These are phyloP conservation scores for Boletus pseudo-olivaceus DNA, from an alignment of 768 basidiomycete species.

Conservation along the genomic window DNA sequence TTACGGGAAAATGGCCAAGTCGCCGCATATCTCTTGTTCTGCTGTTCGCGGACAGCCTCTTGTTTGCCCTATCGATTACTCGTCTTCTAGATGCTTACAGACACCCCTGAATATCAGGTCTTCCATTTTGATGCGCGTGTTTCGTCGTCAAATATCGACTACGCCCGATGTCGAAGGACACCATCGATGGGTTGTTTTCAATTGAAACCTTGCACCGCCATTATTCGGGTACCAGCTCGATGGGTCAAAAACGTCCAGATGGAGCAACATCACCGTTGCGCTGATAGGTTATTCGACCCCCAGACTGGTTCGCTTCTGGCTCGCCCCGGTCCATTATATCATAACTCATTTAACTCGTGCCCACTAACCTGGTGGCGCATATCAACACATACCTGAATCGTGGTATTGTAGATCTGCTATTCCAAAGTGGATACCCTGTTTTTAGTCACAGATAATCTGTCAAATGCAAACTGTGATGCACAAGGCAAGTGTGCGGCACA, in stretches of 20 bases:
- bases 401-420: conserved; percentile 2
- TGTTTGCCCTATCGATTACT: conserved; percentile 16
- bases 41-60: conserved; percentile 22
- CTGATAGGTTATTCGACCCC: conserved; percentile 4
- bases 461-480: conserved; percentile 9
- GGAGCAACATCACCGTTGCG: conserved; percentile 4
- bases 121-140: conserved; percentile 39
- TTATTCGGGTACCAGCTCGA: neutral
- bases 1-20: conserved; percentile 12
- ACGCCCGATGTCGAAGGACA: conserved; percentile 26
- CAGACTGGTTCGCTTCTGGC: conserved; percentile 8
- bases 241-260: conserved; percentile 11
- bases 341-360: conserved; percentile 4
- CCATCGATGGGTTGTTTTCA: conserved; percentile 14
- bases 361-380: conserved; percentile 10
- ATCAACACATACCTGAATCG: conserved; percentile 3
- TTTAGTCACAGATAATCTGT: conserved; percentile 11
- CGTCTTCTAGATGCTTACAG: conserved; percentile 15
- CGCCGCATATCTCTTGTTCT: conserved; percentile 15
- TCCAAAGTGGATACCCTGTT: neutral
- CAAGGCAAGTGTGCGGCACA: conserved; percentile 2
- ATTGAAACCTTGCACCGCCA: conserved; percentile 13
- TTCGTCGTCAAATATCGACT: conserved; percentile 29
- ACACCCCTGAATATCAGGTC: conserved; percentile 27
- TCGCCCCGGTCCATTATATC: neutral